A percentile compares a stretch with the other conserved stretches of the same genome.
phyloP scores from a whole-genome alignment of 169 alveolate genomes.

The Plasmodium gonderi region DNA sequence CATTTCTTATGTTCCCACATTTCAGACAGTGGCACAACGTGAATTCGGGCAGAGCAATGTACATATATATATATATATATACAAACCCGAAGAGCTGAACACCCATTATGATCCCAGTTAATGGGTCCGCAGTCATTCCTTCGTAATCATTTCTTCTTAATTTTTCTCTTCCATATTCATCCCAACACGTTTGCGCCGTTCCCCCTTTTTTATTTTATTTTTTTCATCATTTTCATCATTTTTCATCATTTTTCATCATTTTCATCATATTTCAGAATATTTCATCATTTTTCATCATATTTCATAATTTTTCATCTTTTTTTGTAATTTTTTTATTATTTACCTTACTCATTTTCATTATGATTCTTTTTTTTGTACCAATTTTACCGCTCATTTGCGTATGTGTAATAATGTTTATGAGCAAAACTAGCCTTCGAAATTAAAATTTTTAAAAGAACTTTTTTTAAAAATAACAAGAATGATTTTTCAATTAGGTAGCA shows the following conservation, averaged over 20 bases:
- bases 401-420: not conserved
- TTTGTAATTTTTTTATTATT: not conserved
- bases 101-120: too few relatives aligned
- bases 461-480: not conserved
- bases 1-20: not conserved
- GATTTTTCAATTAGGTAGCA: not conserved
- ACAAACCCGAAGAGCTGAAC: too few relatives aligned
- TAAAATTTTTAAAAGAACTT: not conserved
- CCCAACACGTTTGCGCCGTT: too few relatives aligned
- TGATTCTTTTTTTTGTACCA: not conserved
- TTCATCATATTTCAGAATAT: too few relatives aligned
- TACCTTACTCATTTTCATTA: not conserved
- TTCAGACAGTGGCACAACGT: not conserved
- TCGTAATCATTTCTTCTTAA: too few relatives aligned
- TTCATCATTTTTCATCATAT: not conserved
- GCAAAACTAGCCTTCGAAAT: not conserved
- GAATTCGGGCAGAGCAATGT: too few relatives aligned
- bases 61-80: too few relatives aligned
- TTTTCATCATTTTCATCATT: too few relatives aligned
- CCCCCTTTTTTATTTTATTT: too few relatives aligned
- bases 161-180: too few relatives aligned
- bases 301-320: not conserved
- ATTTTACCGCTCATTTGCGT: not conserved
- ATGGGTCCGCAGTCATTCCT: too few relatives aligned
- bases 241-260: too few relatives aligned